These are phyloP conservation scores for Neostapfia colusana DNA, from an alignment of 176 grass and related monocot genomes.

Conservation along the genomic window DNA sequence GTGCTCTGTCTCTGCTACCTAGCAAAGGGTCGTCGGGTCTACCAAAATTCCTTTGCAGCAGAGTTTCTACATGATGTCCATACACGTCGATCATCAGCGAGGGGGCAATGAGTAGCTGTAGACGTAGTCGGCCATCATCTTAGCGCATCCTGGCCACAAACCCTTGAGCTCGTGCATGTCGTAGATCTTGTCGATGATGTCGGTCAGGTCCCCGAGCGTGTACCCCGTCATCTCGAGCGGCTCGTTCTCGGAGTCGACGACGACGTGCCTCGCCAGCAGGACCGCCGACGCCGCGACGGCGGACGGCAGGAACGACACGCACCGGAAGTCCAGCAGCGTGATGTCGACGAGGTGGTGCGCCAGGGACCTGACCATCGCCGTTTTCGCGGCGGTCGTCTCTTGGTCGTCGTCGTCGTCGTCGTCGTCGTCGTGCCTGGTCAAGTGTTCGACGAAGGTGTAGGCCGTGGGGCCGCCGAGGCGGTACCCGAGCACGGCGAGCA, in stretches of 20 bases:
- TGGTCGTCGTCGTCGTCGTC: no score
- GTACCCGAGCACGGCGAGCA: conserved; percentile 13
- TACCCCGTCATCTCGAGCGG: not conserved
- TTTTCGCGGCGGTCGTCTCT: no score
- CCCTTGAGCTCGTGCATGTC: not conserved
- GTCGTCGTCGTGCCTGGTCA: not conserved
- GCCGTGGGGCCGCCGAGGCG: conserved; percentile 27
- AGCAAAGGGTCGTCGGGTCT: no score
- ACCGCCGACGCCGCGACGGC: conserved; percentile 25
- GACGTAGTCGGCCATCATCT: not conserved
- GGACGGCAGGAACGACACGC: conserved; percentile 9
- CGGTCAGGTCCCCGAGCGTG: not conserved
- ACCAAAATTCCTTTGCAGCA: not conserved
- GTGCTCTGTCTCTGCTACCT: no score
- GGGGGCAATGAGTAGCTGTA: not conserved
- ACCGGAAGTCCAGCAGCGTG: conserved; percentile 10
- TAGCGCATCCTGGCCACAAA: not conserved
- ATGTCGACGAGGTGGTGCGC: conserved; percentile 12
- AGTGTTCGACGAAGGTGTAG: conserved; percentile 19
- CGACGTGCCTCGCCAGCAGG: not conserved
- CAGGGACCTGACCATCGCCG: not conserved
- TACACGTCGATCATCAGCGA: not conserved
- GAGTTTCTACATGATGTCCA: not conserved
- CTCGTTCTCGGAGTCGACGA: not conserved
- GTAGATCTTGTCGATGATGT: not conserved